Conservation (phyloP, 2,329 filamentous ascomycete genomes). For the Epichloe bromicola region DNA sequence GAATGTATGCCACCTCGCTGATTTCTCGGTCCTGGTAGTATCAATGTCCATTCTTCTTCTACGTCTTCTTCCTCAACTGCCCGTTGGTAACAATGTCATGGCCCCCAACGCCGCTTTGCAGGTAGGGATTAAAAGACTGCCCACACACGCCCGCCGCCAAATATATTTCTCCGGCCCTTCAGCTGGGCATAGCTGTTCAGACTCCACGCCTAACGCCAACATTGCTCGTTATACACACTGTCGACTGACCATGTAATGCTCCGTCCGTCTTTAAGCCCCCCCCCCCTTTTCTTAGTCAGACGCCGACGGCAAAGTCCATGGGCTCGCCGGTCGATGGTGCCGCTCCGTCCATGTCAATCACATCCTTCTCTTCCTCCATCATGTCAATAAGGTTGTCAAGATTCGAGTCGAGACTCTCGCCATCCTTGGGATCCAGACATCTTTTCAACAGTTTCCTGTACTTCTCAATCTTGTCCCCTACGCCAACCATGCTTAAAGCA, state of each 20-base stretch:
- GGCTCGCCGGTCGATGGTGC: constrained; percentile 16
- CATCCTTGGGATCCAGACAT: constrained; percentile 54
- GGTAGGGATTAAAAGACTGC: neutral
- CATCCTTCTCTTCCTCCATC: constrained; percentile 49
- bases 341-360: constrained; percentile 22
- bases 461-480: constrained; percentile 59
- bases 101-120: neutral
- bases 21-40: too few relatives aligned
- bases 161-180: neutral
- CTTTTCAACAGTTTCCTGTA: constrained; percentile 57
- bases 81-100: neutral
- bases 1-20: too few relatives aligned
- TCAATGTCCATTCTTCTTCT: too few relatives aligned
- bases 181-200: neutral
- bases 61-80: too few relatives aligned
- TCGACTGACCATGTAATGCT: neutral
- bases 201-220: neutral
- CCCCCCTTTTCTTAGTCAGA: neutral
- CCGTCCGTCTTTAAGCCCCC: too few relatives aligned
- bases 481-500: constrained; percentile 54
- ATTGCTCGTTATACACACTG: neutral
- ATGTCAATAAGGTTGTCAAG: constrained; percentile 47
- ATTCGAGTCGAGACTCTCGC: constrained; percentile 54
- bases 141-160: neutral
- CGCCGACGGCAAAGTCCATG: constrained; percentile 15